Conservation (phyloP, 441 rosid species). For the Brassica hybrid region DNA sequence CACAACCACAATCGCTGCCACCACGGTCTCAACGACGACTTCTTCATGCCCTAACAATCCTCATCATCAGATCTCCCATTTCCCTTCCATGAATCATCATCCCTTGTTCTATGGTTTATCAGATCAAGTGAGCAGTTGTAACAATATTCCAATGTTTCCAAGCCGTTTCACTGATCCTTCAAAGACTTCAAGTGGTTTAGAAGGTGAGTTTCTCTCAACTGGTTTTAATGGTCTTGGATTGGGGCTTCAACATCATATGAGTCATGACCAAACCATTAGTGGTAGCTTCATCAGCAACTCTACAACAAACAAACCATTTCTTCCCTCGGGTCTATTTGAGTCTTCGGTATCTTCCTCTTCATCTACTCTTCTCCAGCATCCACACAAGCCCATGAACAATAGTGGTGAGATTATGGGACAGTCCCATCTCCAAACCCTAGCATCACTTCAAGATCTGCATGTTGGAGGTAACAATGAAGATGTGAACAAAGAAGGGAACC, state of each 20-base stretch:
- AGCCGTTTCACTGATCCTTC: constrained; percentile 42
- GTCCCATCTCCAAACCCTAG: constrained; percentile 33
- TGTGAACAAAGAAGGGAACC: constrained; percentile 39
- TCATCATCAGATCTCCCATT: too few relatives aligned
- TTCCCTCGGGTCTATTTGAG: constrained; percentile 39
- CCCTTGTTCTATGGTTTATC: constrained; percentile 46
- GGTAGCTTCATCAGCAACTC: constrained; percentile 34
- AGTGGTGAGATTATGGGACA: constrained; percentile 39
- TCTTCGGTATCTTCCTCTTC: constrained; percentile 32
- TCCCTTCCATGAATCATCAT: constrained; percentile 26
- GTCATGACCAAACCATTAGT: constrained; percentile 32
- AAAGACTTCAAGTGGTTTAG: constrained; percentile 41
- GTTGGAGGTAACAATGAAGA: constrained; percentile 39
- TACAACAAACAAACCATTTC: constrained; percentile 37
- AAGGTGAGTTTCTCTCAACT: constrained; percentile 41
- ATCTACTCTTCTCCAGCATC: constrained; percentile 36
- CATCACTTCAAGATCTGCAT: constrained; percentile 44
- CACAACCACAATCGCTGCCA: too few relatives aligned
- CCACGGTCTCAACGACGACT: too few relatives aligned
- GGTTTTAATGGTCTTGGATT: constrained; percentile 35
- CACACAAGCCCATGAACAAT: constrained; percentile 24
- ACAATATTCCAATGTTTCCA: constrained; percentile 34
- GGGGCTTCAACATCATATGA: constrained; percentile 37
- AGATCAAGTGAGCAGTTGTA: constrained; percentile 32
- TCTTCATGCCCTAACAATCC: too few relatives aligned